phyloP scores from a whole-genome alignment of 805 yeast genomes.

The Yamadazyma olivae region DNA sequence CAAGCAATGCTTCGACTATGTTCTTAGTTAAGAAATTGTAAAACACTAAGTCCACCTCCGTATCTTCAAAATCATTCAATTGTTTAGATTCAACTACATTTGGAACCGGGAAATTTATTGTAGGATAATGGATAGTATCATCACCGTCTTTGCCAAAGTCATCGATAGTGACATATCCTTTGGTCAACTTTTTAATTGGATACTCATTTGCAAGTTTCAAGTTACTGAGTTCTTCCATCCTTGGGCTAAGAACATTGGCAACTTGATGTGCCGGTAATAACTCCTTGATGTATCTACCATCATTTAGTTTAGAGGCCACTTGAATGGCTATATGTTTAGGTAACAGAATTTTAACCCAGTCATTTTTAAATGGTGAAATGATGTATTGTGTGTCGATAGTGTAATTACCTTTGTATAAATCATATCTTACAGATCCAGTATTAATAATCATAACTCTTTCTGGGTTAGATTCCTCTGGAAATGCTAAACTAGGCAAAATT shows the following conservation, averaged over 20 bases:
- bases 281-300: slow-evolving; percentile 41
- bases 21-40: slow-evolving; percentile 65
- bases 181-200: slow-evolving; percentile 27
- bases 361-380: slow-evolving; percentile 80
- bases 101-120: slow-evolving; percentile 62
- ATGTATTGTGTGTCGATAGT: slow-evolving; percentile 77
- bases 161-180: slow-evolving; percentile 81
- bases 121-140: slow-evolving; percentile 66
- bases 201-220: neutral
- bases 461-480: slow-evolving; percentile 16
- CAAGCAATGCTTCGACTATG: slow-evolving; percentile 28
- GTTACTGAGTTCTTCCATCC: neutral
- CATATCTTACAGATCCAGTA: slow-evolving; percentile 87
- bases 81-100: slow-evolving; percentile 67
- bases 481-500: slow-evolving; percentile 48
- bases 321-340: slow-evolving; percentile 56
- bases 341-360: slow-evolving; percentile 67
- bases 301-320: slow-evolving; percentile 57
- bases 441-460: slow-evolving; percentile 60
- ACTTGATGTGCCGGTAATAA: slow-evolving; percentile 24
- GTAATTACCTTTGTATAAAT: slow-evolving; percentile 78
- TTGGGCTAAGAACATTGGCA: slow-evolving; percentile 1
- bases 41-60: slow-evolving; percentile 65
- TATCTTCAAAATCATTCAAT: slow-evolving; percentile 14
- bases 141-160: slow-evolving; percentile 88